Percentiles rank a stretch among this genome's conserved stretches.
Evolutionary conservation across 805 yeast species (phyloP).

Genomic region (baker's yeast (Saccharomyces cerevisiae)): DNA sequence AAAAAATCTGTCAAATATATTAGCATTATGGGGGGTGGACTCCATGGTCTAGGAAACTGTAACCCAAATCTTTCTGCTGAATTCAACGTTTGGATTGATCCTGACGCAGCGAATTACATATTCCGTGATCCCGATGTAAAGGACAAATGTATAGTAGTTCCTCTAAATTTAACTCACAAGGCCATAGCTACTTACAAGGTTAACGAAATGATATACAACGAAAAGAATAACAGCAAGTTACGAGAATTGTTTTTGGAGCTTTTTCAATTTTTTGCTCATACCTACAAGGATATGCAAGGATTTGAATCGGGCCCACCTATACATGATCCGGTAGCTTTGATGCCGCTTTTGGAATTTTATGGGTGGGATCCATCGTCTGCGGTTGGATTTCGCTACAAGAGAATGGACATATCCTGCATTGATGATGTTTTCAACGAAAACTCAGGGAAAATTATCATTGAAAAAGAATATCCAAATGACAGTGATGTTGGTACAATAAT

Average conservation of each 20-base stretch:
- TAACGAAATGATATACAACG: conserved; percentile 33
- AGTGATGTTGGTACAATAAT: conserved; percentile 33
- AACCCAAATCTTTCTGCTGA: conserved; percentile 53
- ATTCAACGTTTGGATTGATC: conserved; percentile 69
- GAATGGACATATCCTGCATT: conserved; percentile 22
- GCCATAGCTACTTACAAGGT: conserved; percentile 39
- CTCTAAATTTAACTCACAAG: conserved; percentile 64
- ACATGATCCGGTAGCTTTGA: conserved; percentile 73
- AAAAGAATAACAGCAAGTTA: conserved; percentile 34
- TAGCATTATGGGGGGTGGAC: conserved; percentile 70
- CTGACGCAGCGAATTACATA: conserved; percentile 59
- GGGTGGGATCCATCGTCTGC: conserved; percentile 19
- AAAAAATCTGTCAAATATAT: conserved; percentile 42
- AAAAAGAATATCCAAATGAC: conserved; percentile 20
- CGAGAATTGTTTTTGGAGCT: conserved; percentile 49
- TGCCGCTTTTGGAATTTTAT: conserved; percentile 44
- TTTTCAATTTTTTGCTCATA: conserved; percentile 41
- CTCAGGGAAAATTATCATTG: neutral
- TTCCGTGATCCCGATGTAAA: conserved; percentile 39
- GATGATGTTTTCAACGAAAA: conserved; percentile 15
- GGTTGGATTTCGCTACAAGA: conserved; percentile 14
- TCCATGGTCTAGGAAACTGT: conserved; percentile 36
- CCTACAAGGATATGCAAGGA: conserved; percentile 37
- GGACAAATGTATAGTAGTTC: conserved; percentile 48
- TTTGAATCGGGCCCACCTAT: conserved; percentile 59